A percentile compares a stretch with the other conserved stretches of the same genome.
Evolutionary conservation across 2,329 filamentous ascomycete genomes (phyloP).

Genomic region (Thelonectria olida): DNA sequence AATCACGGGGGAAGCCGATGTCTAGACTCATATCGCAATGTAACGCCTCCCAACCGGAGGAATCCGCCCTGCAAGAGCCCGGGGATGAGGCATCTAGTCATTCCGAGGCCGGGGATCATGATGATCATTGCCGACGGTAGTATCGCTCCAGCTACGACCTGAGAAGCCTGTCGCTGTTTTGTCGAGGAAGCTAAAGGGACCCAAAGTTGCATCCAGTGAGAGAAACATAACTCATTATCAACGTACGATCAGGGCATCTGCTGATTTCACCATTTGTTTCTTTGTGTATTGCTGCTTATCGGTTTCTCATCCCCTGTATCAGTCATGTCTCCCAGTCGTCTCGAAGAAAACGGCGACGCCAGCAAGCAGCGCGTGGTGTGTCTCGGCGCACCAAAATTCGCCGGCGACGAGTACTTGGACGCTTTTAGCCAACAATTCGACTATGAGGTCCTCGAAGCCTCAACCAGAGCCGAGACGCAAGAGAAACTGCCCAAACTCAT

Average conservation of each 20-base stretch:
- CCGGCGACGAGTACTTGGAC: constrained; percentile 49
- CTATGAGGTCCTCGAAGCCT: constrained; percentile 47
- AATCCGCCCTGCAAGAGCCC: neutral
- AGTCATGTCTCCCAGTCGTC: constrained; percentile 26
- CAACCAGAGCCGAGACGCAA: constrained; percentile 47
- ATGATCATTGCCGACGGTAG: neutral
- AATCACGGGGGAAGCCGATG: constrained; percentile 27
- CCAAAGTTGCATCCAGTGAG: neutral
- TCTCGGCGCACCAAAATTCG: constrained; percentile 49
- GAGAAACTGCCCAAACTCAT: constrained; percentile 46
- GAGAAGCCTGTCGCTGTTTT: neutral
- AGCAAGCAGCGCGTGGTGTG: constrained; percentile 50
- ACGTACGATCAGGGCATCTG: neutral
- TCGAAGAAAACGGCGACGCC: constrained; percentile 7
- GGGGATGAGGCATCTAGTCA: neutral
- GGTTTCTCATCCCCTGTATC: neutral
- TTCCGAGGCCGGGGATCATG: neutral
- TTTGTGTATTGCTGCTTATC: neutral
- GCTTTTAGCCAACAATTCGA: constrained; percentile 48
- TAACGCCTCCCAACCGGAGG: constrained; percentile 3
- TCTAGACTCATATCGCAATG: neutral
- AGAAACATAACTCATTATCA: neutral
- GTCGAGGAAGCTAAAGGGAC: neutral
- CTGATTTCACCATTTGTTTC: neutral
- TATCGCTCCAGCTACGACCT: neutral